Evolutionary conservation across 2,329 filamentous ascomycete genomes (phyloP).

Genomic region (Mycosphaerella arachidis): DNA sequence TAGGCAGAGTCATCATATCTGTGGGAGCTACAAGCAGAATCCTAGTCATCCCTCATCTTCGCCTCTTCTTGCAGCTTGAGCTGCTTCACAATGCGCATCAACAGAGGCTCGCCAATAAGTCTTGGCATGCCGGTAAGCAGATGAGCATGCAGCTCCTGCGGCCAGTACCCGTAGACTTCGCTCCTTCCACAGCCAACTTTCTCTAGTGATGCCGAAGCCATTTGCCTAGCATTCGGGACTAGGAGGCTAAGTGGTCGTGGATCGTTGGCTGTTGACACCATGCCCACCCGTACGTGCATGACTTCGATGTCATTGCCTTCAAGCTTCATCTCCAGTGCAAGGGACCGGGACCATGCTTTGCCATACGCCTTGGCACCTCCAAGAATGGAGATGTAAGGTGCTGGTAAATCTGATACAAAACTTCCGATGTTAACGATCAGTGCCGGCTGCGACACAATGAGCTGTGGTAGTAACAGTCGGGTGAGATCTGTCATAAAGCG

Average conservation of each 20-base stretch:
- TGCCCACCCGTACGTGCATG: slow-evolving; percentile 10
- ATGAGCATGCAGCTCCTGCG: slow-evolving; percentile 21
- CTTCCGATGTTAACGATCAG: slow-evolving; percentile 36
- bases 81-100: slow-evolving; percentile 2
- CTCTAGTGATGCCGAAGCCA: slow-evolving; percentile 17
- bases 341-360: slow-evolving; percentile 35
- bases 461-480: slow-evolving; percentile 40
- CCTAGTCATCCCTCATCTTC: not conserved
- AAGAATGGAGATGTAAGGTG: slow-evolving; percentile 47
- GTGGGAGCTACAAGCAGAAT: not conserved
- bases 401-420: slow-evolving; percentile 43
- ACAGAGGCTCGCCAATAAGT: not conserved
- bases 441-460: slow-evolving; percentile 38
- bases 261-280: slow-evolving; percentile 14
- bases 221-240: slow-evolving; percentile 12
- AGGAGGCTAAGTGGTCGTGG: slow-evolving; percentile 13
- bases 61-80: not conserved
- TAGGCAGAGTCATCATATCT: no score
- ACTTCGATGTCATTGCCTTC: slow-evolving; percentile 38
- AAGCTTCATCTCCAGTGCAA: slow-evolving; percentile 33
- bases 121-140: slow-evolving; percentile 10
- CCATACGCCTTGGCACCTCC: slow-evolving; percentile 44
- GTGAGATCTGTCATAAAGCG: slow-evolving; percentile 49
- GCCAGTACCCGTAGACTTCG: slow-evolving; percentile 22
- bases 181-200: slow-evolving; percentile 20